Evolutionary conservation across 495 filamentous ascomycete genomes (phyloP).

Genomic region (Xylaria longipes): DNA sequence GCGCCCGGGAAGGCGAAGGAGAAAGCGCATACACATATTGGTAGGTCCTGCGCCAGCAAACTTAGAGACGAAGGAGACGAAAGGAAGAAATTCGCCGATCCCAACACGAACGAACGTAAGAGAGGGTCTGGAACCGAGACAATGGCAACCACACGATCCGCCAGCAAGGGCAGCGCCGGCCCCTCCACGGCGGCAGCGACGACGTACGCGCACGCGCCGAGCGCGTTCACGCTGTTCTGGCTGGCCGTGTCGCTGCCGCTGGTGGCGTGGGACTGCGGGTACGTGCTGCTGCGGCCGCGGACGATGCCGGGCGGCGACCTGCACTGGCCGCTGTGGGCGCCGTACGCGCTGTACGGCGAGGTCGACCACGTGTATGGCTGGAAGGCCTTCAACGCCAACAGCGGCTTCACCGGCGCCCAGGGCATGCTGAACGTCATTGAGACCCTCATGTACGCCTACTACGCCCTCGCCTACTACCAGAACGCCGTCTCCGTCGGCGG

Average conservation of each 20-base stretch:
- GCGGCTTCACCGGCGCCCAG: conserved; percentile 85
- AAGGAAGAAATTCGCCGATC: not conserved
- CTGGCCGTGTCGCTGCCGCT: conserved; percentile 78
- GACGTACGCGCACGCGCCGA: conserved; percentile 71
- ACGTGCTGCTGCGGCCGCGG: conserved; percentile 81
- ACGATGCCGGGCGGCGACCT: conserved; percentile 80
- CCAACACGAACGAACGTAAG: not conserved
- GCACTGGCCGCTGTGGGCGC: conserved; percentile 77
- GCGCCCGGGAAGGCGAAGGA: not conserved
- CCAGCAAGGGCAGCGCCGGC: conserved; percentile 33
- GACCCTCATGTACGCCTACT: conserved; percentile 70
- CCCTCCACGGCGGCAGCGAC: not conserved
- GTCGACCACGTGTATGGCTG: conserved; percentile 87
- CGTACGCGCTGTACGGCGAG: conserved; percentile 81
- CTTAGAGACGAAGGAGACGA: not conserved
- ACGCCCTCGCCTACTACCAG: conserved; percentile 66
- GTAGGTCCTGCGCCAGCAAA: not conserved
- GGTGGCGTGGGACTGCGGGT: conserved; percentile 82
- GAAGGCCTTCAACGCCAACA: conserved; percentile 71
- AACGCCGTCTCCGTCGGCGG: conserved; percentile 48
- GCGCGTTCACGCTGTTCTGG: conserved; percentile 71
- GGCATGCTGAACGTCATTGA: conserved; percentile 76
- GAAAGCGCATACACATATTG: not conserved
- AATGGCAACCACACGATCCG: conserved; percentile 42
- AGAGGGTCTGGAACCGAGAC: not conserved